Evolutionary conservation across 2,329 filamentous ascomycete genomes (phyloP).

Genomic region (Ophiocordyceps camponoti-leonardi): DNA sequence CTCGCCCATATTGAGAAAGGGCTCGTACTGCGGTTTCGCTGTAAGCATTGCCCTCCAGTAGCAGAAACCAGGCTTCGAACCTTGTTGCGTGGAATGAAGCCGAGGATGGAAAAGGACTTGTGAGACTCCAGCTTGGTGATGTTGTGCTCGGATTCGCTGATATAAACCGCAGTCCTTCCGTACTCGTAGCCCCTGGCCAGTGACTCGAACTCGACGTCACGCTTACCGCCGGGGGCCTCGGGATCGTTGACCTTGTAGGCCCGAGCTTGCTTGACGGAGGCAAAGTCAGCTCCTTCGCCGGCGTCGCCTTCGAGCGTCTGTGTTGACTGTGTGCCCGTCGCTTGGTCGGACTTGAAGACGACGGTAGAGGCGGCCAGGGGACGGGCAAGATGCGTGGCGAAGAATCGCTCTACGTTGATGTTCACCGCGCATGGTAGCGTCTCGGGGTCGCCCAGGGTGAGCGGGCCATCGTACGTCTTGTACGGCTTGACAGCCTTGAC

Average conservation of each 20-base stretch:
- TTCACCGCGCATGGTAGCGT: conserved; percentile 57
- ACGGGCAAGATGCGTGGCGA: conserved; percentile 62
- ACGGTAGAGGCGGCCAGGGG: conserved; percentile 65
- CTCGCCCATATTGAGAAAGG: conserved; percentile 72
- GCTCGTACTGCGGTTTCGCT: conserved; percentile 45
- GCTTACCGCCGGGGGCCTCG: conserved; percentile 57
- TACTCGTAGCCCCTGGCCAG: conserved; percentile 92
- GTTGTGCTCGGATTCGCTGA: conserved; percentile 71
- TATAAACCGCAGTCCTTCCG: conserved; percentile 78
- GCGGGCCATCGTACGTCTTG: conserved; percentile 59
- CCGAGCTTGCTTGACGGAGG: conserved; percentile 58
- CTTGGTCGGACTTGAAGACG: conserved; percentile 36
- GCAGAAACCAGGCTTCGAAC: conserved; percentile 22
- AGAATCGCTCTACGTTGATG: conserved; percentile 83
- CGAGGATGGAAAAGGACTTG: conserved; percentile 64
- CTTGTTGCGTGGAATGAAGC: conserved; percentile 61
- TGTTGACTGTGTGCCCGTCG: conserved; percentile 29
- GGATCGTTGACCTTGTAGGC: conserved; percentile 69
- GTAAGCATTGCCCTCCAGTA: not conserved
- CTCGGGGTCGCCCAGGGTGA: conserved; percentile 65
- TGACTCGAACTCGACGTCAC: conserved; percentile 64
- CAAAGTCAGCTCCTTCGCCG: conserved; percentile 38
- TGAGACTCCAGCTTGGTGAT: conserved; percentile 73
- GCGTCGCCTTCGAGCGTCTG: conserved; percentile 28
- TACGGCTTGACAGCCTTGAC: conserved; percentile 62